Percentiles rank a stretch among this genome's conserved stretches.
These are phyloP conservation scores for Candida saitoana DNA, from an alignment of 805 yeast species.

Conservation along the genomic window DNA sequence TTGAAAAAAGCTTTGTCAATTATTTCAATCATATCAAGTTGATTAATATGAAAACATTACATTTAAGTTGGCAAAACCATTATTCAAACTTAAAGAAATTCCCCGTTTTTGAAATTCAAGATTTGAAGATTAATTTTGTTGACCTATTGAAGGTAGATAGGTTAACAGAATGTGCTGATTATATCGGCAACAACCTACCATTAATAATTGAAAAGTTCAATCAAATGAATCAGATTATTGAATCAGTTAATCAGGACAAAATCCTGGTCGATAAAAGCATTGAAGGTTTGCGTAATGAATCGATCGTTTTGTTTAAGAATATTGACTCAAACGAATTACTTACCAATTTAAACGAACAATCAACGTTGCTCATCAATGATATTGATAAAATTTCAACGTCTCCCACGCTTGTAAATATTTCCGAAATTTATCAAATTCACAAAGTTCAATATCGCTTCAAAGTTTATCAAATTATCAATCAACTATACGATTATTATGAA, in stretches of 20 bases:
- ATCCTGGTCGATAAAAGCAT: constrained; percentile 36
- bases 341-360: constrained; percentile 7
- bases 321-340: constrained; percentile 13
- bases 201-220: constrained; percentile 25
- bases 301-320: constrained; percentile 23
- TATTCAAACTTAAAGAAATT: constrained; percentile 21
- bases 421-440: constrained; percentile 22
- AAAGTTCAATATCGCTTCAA: constrained; percentile 15
- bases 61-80: constrained; percentile 33
- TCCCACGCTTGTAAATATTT: constrained; percentile 7
- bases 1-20: constrained; percentile 42
- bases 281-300: constrained; percentile 38
- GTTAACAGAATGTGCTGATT: constrained; percentile 28
- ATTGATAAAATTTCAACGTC: constrained; percentile 11
- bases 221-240: constrained; percentile 31
- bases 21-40: constrained; percentile 33
- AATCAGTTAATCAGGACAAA: constrained; percentile 33
- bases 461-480: constrained; percentile 28
- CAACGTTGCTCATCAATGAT: constrained; percentile 8
- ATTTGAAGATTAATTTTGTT: constrained; percentile 22
- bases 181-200: constrained; percentile 27
- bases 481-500: constrained; percentile 30
- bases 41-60: constrained; percentile 39
- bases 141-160: constrained; percentile 27
- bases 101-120: constrained; percentile 33